Evolutionary conservation across 78 protist genomes (phyloP).

Genomic region (Chrysochromulina parva): DNA sequence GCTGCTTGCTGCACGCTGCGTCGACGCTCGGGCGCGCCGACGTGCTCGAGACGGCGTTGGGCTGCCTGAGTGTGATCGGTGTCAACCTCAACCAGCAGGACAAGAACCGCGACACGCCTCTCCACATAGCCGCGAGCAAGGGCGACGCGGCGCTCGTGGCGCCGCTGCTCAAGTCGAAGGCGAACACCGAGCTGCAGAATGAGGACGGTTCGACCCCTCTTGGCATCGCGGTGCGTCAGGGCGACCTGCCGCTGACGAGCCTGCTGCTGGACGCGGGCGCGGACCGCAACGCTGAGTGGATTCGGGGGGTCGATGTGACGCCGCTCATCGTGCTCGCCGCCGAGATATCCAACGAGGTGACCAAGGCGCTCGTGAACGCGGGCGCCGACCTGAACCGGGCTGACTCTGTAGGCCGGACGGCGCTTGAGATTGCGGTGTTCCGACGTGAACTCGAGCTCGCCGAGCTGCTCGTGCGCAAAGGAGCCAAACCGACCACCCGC

Average conservation of each 20-base stretch:
- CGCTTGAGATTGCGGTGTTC: not conserved
- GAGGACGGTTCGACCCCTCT: not conserved
- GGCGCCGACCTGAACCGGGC: not conserved
- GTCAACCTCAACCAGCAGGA: not conserved
- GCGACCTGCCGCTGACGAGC: not conserved
- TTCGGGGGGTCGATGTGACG: not conserved
- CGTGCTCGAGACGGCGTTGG: not conserved
- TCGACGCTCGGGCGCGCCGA: not conserved
- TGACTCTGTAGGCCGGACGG: not conserved
- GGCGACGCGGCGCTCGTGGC: not conserved
- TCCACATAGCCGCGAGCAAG: not conserved
- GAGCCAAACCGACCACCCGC: not conserved
- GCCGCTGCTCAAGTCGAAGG: not conserved
- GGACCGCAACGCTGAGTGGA: not conserved
- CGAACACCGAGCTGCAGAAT: not conserved
- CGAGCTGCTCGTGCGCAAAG: not conserved
- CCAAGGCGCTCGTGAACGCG: not conserved
- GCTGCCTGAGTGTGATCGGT: not conserved
- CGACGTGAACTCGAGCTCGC: not conserved
- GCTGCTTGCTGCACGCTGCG: constrained; percentile 10
- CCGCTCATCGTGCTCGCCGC: not conserved
- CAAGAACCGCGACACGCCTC: not conserved
- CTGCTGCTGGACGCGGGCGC: not conserved
- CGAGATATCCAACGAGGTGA: not conserved
- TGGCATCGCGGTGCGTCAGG: not conserved